Evolutionary conservation across 345 rosid genomes (phyloP).

Genomic region (Firmiana major): DNA sequence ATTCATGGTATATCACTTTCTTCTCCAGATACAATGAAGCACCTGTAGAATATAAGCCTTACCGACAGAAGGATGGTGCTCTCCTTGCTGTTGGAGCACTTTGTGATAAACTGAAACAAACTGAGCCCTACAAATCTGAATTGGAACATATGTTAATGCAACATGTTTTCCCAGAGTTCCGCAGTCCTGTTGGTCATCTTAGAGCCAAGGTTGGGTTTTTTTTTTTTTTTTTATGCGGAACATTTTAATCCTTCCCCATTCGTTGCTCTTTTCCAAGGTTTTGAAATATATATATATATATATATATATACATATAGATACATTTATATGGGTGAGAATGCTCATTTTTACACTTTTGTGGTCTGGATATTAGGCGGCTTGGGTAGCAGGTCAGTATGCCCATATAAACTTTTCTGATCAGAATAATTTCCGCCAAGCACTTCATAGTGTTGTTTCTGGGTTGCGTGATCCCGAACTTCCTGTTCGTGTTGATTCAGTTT

Average conservation of each 20-base stretch:
- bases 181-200: conserved; percentile 91
- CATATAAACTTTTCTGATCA: conserved; percentile 75
- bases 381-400: conserved; percentile 99
- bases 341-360: neutral
- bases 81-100: conserved; percentile 98
- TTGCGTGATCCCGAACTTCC: conserved; percentile 94
- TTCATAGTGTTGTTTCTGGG: conserved; percentile 86
- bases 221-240: neutral
- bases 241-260: too few relatives aligned
- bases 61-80: conserved; percentile 95
- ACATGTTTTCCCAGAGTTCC: conserved; percentile 96
- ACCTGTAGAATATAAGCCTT: conserved; percentile 67
- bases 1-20: neutral
- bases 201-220: conserved; percentile 98
- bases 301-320: neutral
- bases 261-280: neutral
- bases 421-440: conserved; percentile 74
- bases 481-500: conserved; percentile 97
- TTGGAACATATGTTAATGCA: conserved; percentile 94
- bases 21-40: conserved; percentile 69
- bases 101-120: conserved; percentile 93
- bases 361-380: conserved; percentile 64
- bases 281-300: neutral
- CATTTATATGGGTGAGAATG: neutral
- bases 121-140: conserved; percentile 88